Base-by-base conservation (phyloP, 257 asterid genomes). In the Petunia secreta region DNA sequence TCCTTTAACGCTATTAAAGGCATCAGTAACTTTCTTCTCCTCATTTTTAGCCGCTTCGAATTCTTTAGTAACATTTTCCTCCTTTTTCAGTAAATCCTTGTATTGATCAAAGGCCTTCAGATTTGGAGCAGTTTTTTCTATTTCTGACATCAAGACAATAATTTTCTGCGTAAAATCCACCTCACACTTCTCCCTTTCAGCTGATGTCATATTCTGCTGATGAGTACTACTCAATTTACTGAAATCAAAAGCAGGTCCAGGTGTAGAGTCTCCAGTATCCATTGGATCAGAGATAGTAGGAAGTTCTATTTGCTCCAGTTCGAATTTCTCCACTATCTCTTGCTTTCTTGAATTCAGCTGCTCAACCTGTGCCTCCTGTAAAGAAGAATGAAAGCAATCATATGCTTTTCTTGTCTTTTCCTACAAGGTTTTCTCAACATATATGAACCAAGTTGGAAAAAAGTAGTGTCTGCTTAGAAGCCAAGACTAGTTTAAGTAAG, bases 81-180 rank as follows among this genome's bases (percentile, higher is more conserved):
- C 97, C 85, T 91, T 95, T 90, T 91, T 97, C 82, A 85, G 82
- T 80, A 93, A 88, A 75, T 93, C 94, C 85, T 93, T 97, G 71
- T 93, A 95, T 69, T 93, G 98, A 84, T 91, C 99, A 84, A 93
- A 81, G 25, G 97, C 97, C 95, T 94, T 96, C 83, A 96, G 82
- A 91, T 96, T 96, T 46, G 99, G 99, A 80, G 95, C 93, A 2
- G 95, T 91, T 86, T 94, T 94, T 85, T 91, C 99, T 62, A 94
- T 94, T 82, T 94, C 98, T 81, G 98, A 81, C 43, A 88, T 80
- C 82, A 87, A 79, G 53, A 88, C 79, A 83, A 95, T 80, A 65
- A 94, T 94, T 86, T 94, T 94, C 79, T 91, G 92, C 0, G 89
- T 79, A 86, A 94, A 96, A 52, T 96, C 98, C 77, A 89, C 91